Conservation (phyloP, 305 asterid species). For the Ajuga reptans region DNA sequence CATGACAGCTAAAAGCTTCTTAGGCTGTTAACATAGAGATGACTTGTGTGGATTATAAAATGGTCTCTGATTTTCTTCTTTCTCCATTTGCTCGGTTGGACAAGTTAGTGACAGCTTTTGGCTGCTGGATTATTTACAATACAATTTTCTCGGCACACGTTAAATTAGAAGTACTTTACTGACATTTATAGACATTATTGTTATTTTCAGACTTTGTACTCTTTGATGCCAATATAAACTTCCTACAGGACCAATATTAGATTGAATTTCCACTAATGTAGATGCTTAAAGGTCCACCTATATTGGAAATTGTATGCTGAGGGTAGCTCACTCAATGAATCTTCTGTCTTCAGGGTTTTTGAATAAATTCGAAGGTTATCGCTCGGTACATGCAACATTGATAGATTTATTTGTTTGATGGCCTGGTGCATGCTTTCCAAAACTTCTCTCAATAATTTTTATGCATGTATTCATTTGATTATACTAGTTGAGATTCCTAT, state of each 20-base stretch:
- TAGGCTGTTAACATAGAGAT: neutral
- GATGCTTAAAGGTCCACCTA: constrained; percentile 15
- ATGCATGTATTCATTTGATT: neutral
- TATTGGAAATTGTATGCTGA: constrained; percentile 15
- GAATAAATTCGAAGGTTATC: neutral
- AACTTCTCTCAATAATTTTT: neutral
- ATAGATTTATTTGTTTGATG: neutral
- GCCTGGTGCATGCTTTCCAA: neutral
- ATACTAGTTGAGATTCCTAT: neutral
- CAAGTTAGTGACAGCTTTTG: neutral
- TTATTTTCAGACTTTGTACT: constrained; percentile 8
- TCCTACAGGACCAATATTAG: constrained; percentile 17
- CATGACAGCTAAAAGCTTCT: neutral
- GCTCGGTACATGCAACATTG: neutral
- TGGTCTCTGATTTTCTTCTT: neutral
- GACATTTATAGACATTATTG: constrained; percentile 4
- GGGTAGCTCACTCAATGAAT: neutral
- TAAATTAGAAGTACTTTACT: neutral
- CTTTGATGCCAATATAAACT: constrained; percentile 15
- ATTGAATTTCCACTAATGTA: constrained; percentile 15
- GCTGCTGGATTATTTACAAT: neutral
- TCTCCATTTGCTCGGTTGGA: neutral
- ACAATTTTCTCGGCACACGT: neutral
- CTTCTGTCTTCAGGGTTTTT: constrained; percentile 8
- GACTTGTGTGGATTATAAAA: neutral